Evolutionary conservation across 331 rosid species (phyloP), one percentile per base, ranked within the genome.

Genomic region (Rhamnella rubrinervis): DNA sequence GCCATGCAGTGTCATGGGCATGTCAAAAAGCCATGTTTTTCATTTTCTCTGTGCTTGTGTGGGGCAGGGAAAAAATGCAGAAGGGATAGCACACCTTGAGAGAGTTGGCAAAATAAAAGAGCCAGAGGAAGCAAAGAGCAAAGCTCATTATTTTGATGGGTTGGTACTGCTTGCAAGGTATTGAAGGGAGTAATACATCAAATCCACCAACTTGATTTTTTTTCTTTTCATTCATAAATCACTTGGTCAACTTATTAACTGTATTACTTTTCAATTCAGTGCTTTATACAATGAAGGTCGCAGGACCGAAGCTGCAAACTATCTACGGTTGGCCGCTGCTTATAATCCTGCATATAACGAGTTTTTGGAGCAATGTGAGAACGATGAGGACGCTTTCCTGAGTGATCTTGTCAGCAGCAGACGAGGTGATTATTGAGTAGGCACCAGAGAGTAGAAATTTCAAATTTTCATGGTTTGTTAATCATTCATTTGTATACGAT

Each of bases 111-210:
- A 77, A 31, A 49, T 88, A 88, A 75, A 82, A 53, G 96, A 91
- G 85, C 98, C 98, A 0, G 86, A 85, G 67, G 95, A 93, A 66
- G 82, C 87, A 44, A 66, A 71, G 28, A 72, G 90, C 83, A 93
- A 91, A 85, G 80, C 77, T 44, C 90, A 91, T 85, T 93, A 93
- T 81, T 88, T 85, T 70, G 89, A 88, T 39, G 95, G 87, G 65
- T 83, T 93, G 81, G 55, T 93, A 59, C 65, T 88, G 68, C 83
- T 91, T 62, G 86, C 98, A 40, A 93, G 98, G 98, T 93, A 74
- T 13, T 55, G 4, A 53, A 37, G 44, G 16, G 65, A 66, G 56
- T 35, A 31, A 18, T 26, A 14, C 19, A 5, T 17, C 23, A 52
- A 52, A 7, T 51, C 6, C 46, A 2, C 46, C 67, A 2, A 51